Evolutionary conservation across 2,329 filamentous ascomycete species (phyloP).

Genomic region (Neonectria neomacrospora): DNA sequence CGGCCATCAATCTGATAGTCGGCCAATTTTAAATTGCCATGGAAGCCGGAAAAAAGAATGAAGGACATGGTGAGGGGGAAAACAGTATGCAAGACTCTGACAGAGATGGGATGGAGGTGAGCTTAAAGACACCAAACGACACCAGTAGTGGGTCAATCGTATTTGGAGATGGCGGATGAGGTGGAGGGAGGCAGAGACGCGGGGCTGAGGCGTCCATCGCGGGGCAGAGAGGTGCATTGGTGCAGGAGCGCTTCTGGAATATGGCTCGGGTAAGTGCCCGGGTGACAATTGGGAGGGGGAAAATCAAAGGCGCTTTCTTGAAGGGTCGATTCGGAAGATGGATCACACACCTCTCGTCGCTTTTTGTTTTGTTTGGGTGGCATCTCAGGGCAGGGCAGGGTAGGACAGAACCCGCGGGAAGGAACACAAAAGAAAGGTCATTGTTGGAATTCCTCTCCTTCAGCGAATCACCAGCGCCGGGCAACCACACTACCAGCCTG

Average conservation of each 20-base stretch:
- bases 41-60: constrained; percentile 18
- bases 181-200: constrained; percentile 1
- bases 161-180: constrained; percentile 1
- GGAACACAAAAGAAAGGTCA: too few relatives aligned
- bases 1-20: constrained; percentile 29
- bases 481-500: too few relatives aligned
- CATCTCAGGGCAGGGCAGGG: too few relatives aligned
- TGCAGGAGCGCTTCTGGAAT: constrained; percentile 18
- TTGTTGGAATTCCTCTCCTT: not conserved
- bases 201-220: constrained; percentile 1
- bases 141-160: not conserved
- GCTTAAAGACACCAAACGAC: not conserved
- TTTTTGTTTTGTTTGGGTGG: too few relatives aligned
- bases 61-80: not conserved
- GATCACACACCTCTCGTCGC: too few relatives aligned
- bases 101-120: not conserved
- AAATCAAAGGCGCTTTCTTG: constrained; percentile 33
- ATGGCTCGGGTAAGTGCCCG: constrained; percentile 17
- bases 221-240: constrained; percentile 6
- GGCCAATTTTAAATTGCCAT: constrained; percentile 23
- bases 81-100: not conserved
- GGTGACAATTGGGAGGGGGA: constrained; percentile 18
- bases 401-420: too few relatives aligned
- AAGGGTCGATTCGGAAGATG: constrained; percentile 10
- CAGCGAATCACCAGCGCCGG: not conserved